phyloP scores from a whole-genome alignment of 2,329 filamentous ascomycete species.

The Diaporthe humulicola region DNA sequence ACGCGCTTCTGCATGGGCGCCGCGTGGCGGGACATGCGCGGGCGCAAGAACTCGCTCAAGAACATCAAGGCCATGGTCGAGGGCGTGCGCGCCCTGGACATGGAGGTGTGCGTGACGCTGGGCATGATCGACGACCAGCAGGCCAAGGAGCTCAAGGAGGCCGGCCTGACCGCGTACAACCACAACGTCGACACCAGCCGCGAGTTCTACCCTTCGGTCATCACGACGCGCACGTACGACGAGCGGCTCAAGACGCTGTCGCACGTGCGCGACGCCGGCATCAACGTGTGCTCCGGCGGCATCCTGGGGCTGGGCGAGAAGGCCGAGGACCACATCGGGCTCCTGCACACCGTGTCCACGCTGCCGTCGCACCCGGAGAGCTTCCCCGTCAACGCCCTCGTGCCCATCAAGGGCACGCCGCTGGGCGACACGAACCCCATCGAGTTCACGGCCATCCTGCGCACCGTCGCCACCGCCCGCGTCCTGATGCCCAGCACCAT shows the following conservation, averaged over 20 bases:
- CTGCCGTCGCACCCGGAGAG: conserved; percentile 88
- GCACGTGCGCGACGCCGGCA: conserved; percentile 86
- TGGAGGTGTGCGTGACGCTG: conserved; percentile 94
- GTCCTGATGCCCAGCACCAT: conserved; percentile 88
- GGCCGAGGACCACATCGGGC: conserved; percentile 82
- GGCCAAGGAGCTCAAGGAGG: conserved; percentile 84
- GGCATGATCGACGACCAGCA: conserved; percentile 90
- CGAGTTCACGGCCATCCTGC: conserved; percentile 81
- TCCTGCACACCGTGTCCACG: conserved; percentile 86
- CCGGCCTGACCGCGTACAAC: conserved; percentile 91
- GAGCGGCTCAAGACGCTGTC: conserved; percentile 85
- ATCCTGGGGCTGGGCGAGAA: conserved; percentile 89
- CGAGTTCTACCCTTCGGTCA: conserved; percentile 89
- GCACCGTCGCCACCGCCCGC: conserved; percentile 87
- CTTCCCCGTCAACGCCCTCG: conserved; percentile 91
- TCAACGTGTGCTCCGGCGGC: conserved; percentile 91
- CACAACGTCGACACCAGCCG: conserved; percentile 93
- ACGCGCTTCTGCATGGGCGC: conserved; percentile 97
- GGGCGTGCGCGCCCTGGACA: conserved; percentile 83
- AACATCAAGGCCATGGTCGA: conserved; percentile 90
- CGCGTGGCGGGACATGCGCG: conserved; percentile 94
- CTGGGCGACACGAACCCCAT: conserved; percentile 81
- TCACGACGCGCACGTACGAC: conserved; percentile 88
- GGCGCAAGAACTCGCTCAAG: conserved; percentile 84
- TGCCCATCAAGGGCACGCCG: conserved; percentile 91